phyloP scores from a whole-genome alignment of 805 yeast species.

The Barnettozyma californica region DNA sequence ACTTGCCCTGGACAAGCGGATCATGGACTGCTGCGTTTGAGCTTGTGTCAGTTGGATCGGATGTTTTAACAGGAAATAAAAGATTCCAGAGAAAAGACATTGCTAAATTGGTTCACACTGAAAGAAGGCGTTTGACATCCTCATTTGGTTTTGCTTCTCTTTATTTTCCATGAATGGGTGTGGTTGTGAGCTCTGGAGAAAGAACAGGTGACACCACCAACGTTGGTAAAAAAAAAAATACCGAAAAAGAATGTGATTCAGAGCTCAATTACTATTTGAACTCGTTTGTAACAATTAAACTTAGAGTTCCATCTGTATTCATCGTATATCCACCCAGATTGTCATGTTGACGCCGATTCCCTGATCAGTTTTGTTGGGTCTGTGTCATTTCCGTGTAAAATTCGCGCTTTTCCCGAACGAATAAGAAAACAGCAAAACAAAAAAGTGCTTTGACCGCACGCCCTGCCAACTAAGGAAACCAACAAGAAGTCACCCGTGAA shows the following conservation, averaged over 20 bases:
- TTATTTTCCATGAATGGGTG: background rate
- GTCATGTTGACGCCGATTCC: background rate
- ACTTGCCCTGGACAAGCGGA: constrained; percentile 41
- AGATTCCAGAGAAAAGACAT: constrained; percentile 26
- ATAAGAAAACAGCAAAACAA: constrained; percentile 11
- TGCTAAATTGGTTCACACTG: background rate
- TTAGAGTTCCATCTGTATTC: too few relatives aligned
- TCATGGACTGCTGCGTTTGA: constrained; percentile 19
- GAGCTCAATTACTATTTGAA: background rate
- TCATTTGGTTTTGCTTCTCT: background rate
- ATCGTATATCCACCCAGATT: too few relatives aligned
- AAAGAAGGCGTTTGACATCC: background rate
- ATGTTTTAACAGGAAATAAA: constrained; percentile 24
- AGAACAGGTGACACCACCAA: background rate
- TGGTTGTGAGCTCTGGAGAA: background rate
- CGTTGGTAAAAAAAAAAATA: too few relatives aligned
- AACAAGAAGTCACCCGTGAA: background rate
- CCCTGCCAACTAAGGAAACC: background rate
- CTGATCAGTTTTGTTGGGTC: background rate
- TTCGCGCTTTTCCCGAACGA: constrained; percentile 11
- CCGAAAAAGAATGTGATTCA: background rate
- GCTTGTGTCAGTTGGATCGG: constrained; percentile 17
- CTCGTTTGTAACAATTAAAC: too few relatives aligned
- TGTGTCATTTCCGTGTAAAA: background rate
- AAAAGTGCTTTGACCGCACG: background rate